Percentiles rank a stretch among this genome's conserved stretches.
phyloP scores from a whole-genome alignment of 352 stramenopile genomes.

The Globisporangium iwayamae region DNA sequence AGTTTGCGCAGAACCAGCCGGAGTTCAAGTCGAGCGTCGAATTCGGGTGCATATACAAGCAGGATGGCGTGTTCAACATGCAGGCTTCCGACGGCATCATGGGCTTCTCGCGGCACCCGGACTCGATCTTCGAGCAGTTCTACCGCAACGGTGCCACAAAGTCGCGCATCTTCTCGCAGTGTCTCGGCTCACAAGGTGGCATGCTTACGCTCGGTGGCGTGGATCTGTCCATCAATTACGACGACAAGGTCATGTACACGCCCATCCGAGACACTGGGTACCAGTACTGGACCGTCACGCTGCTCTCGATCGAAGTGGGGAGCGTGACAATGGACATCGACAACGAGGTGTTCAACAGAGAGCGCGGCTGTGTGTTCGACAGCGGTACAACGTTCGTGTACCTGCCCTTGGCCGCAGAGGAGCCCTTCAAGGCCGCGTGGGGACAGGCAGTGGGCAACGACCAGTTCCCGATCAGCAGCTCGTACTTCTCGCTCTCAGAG shows the following conservation, averaged over 20 bases:
- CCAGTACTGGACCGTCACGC: slow-evolving; percentile 76
- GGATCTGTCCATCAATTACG: slow-evolving; percentile 58
- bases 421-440: slow-evolving; percentile 51
- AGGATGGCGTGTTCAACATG: slow-evolving; percentile 89
- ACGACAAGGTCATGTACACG: slow-evolving; percentile 83
- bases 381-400: slow-evolving; percentile 82
- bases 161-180: slow-evolving; percentile 91
- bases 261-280: slow-evolving; percentile 68
- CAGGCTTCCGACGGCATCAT: slow-evolving; percentile 97
- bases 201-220: slow-evolving; percentile 92
- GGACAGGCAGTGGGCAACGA: slow-evolving; percentile 34
- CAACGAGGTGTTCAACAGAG: slow-evolving; percentile 43
- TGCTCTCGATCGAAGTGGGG: slow-evolving; percentile 52
- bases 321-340: slow-evolving; percentile 28
- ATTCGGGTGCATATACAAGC: slow-evolving; percentile 93
- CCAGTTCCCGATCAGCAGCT: slow-evolving; percentile 37
- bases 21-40: slow-evolving; percentile 54
- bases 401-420: slow-evolving; percentile 34
- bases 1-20: slow-evolving; percentile 21
- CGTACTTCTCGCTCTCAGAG: slow-evolving; percentile 36
- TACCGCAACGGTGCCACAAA: slow-evolving; percentile 75
- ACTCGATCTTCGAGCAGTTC: slow-evolving; percentile 92
- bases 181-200: slow-evolving; percentile 86
- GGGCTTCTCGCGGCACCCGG: slow-evolving; percentile 90
- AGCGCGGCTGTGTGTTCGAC: slow-evolving; percentile 74